Evolutionary conservation across 108 stramenopile genomes (phyloP), one percentile per base, ranked within the genome.

Genomic region (Nitzschia sp.): DNA sequence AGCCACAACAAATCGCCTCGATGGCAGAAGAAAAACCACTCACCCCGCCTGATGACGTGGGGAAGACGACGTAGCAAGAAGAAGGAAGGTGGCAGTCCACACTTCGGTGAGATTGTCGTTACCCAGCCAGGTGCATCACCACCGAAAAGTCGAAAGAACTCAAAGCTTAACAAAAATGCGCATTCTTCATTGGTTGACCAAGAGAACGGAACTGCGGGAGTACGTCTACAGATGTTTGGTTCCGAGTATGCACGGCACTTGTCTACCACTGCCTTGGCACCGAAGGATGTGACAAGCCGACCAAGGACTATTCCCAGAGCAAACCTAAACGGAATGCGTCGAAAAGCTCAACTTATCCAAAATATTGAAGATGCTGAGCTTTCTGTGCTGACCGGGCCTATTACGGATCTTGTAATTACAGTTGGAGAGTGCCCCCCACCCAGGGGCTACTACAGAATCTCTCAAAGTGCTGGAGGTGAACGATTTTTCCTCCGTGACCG

Each of bases 211-310:
- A 7, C 43, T 10, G 7, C 43, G 1, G 19, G 38, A n/a, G n/a
- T 3, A 14, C n/a, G 61, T 24, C 77, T 87, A 2, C 76, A 83
- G 72, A 86, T 92, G 87, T 94, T 90, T 79, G 93, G 88, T 21
- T 90, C 88, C 0, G 93, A 94, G 63, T 94, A 94, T 77, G 93
- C 93, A 17, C 81, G 90, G 0, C 76, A 84, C 44, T 57, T 94
- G 22, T 88, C 88, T 10, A 68, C 76, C 10, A 83, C 87, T 42
- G 57, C 75, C 7, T 42, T 80, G 25, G 75, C 72, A 34, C 76
- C 79, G 3, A 57, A 63, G 59, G 68, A 63, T 14, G 19, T 43
- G 39, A 14, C 52, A n/a, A 46, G 17, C n/a, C 41, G 61, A 62
- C 42, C 9, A 12, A n/a, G 14, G 37, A 7, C 43, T 8, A 44